A percentile compares a stretch with the other conserved stretches of the same genome.
Conservation (phyloP, 495 filamentous ascomycete species). For the Polyplosphaeria fusca region DNA sequence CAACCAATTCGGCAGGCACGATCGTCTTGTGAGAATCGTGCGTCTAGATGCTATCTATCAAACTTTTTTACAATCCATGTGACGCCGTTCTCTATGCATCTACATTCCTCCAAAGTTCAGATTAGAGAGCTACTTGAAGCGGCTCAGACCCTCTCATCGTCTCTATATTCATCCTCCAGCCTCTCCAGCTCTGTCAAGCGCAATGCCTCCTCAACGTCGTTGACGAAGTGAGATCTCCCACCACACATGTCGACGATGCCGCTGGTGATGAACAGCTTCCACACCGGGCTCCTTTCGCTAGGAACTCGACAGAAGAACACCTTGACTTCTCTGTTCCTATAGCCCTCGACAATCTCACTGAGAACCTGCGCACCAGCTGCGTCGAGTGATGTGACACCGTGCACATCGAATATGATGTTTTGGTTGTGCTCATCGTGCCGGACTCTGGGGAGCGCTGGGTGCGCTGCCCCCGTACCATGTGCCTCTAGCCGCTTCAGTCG, state of each 20-base stretch:
- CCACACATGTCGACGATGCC: constrained; percentile 81
- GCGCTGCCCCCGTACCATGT: constrained; percentile 78
- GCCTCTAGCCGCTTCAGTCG: constrained; percentile 78
- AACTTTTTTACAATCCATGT: too few relatives aligned
- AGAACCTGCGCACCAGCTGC: constrained; percentile 90
- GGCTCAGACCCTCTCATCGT: constrained; percentile 6
- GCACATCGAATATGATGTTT: constrained; percentile 94
- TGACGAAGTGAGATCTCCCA: constrained; percentile 72
- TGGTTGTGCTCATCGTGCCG: constrained; percentile 68
- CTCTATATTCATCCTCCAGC: constrained; percentile 22
- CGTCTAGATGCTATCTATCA: too few relatives aligned
- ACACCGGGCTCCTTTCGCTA: constrained; percentile 58
- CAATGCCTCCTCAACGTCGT: constrained; percentile 78
- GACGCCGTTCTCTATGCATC: not conserved
- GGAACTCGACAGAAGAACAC: constrained; percentile 89
- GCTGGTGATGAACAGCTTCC: constrained; percentile 67
- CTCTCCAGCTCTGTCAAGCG: constrained; percentile 68
- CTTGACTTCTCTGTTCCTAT: constrained; percentile 65
- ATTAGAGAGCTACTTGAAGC: too few relatives aligned
- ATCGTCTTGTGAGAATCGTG: too few relatives aligned
- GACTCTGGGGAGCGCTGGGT: constrained; percentile 80
- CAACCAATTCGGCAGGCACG: too few relatives aligned
- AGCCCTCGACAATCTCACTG: constrained; percentile 78
- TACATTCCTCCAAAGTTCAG: not conserved
- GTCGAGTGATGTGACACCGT: constrained; percentile 89